Evolutionary conservation across 805 yeast genomes (phyloP), one percentile per base, ranked within the genome.

Genomic region (Ogataea pini): DNA sequence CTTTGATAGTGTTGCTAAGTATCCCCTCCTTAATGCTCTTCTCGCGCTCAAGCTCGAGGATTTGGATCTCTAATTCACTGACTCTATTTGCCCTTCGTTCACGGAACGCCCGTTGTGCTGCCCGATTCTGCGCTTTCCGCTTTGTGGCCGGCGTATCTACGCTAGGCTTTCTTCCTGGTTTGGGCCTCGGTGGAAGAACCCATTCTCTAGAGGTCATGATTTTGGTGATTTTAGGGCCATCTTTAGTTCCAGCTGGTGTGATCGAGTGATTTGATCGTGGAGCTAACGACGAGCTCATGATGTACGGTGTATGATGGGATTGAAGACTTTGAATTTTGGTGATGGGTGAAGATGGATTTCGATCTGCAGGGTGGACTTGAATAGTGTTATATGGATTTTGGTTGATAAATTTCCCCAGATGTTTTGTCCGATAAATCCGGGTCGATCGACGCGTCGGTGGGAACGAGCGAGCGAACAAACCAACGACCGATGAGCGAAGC

Each of bases 81-180:
- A 89, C 88, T 44, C 90, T 71, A 27, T 86, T 86, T 16, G 96
- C 95, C 58, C 95, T 72, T 55, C 96, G 75, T 64, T 89, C 95
- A 55, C 97, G 72, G 70, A 89, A 88, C 2, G 97, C 95, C 49
- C 96, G 64, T 72, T 91, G 96, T 18, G 97, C 96, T n/a, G 94
- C 96, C 49, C 97, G 72, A 63, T 90, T 90, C 66, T 87, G 97
- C 3, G 96, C 96, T 67, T 89, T 89, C 46, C 96, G 72, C 65
- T 88, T 87, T 18, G 85, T 81, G 0, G 91, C 90, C 0, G 96
- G 95, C 0, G 91, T 80, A 55, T 89, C 96, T 4, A 68, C 62
- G 51, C 71, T 64, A 16, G 72, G 72, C 42, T 69, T 69, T 22
- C 77, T 57, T 3, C 83, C 84, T 0, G 85, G 85, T 56, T 79